Percentiles rank a stretch among this genome's conserved stretches.
These are phyloP conservation scores for Chaetomium tenue DNA, from an alignment of 495 filamentous ascomycete genomes.

Conservation along the genomic window DNA sequence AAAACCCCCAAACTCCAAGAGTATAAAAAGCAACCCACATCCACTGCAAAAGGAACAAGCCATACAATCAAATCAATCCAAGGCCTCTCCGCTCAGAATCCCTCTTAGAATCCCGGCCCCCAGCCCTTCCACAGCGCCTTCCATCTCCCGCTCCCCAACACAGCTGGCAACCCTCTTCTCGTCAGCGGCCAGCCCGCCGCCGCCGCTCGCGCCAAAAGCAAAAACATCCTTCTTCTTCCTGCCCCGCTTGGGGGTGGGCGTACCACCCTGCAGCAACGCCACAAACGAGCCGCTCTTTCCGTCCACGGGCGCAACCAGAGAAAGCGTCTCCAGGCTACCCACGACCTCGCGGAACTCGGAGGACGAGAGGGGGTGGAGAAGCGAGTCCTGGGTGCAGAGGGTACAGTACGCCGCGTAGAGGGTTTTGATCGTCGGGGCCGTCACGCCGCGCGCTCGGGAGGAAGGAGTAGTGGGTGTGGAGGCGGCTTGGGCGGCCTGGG, in stretches of 20 bases:
- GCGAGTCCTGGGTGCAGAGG: conserved; percentile 77
- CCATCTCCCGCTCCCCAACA: conserved; percentile 74
- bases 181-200: conserved; percentile 46
- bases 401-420: conserved; percentile 75
- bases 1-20: background rate
- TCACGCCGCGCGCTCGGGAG: conserved; percentile 28
- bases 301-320: conserved; percentile 74
- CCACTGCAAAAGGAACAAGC: background rate
- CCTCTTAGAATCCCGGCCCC: conserved; percentile 57
- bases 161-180: conserved; percentile 73
- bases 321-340: conserved; percentile 81
- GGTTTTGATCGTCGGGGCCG: conserved; percentile 70
- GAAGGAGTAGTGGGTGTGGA: conserved; percentile 19
- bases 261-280: conserved; percentile 37
- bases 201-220: conserved; percentile 38
- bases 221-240: conserved; percentile 35
- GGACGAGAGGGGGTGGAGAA: conserved; percentile 79
- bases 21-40: background rate
- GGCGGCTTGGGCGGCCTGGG: conserved; percentile 54
- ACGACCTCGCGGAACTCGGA: conserved; percentile 94
- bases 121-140: conserved; percentile 56
- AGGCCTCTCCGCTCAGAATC: conserved; percentile 53
- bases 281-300: conserved; percentile 64
- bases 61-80: conserved; percentile 35
- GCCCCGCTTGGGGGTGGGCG: conserved; percentile 34